phyloP scores from a whole-genome alignment of 164 flowering plant genomes.

The Macadamia tetraphylla region DNA sequence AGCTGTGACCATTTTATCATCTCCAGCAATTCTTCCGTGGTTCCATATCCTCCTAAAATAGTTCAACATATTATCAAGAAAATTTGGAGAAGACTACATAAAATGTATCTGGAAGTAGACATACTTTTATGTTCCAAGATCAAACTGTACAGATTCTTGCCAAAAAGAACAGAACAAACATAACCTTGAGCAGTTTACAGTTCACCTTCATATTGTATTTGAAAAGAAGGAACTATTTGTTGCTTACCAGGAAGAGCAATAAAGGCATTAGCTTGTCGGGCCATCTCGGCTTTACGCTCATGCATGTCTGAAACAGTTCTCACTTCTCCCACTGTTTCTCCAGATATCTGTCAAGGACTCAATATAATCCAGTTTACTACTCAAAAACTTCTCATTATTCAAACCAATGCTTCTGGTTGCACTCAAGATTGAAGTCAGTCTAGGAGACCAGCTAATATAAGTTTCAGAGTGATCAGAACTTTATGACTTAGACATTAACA shows the following conservation, averaged over 20 bases:
- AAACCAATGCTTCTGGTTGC: too few species aligned
- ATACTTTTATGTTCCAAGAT: neutral
- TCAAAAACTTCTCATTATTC: neutral
- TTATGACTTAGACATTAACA: too few species aligned
- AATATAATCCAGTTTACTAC: slow-evolving; percentile 4
- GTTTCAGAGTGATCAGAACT: too few species aligned
- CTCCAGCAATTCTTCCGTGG: slow-evolving; percentile 89
- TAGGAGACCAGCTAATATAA: too few species aligned
- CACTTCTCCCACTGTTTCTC: slow-evolving; percentile 79
- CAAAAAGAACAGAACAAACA: too few species aligned
- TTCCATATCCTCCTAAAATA: slow-evolving; percentile 85
- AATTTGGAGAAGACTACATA: too few species aligned
- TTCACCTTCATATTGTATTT: neutral
- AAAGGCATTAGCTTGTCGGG: slow-evolving; percentile 77
- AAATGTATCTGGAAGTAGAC: slow-evolving; percentile 7
- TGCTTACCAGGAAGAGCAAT: slow-evolving; percentile 88
- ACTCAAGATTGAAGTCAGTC: too few species aligned
- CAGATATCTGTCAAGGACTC: slow-evolving; percentile 59
- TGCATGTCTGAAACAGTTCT: slow-evolving; percentile 79
- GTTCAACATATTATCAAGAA: neutral
- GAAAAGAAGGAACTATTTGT: neutral
- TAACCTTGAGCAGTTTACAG: too few species aligned
- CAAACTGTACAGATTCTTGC: neutral
- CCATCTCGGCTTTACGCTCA: slow-evolving; percentile 88
- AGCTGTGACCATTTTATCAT: slow-evolving; percentile 96